Conservation (phyloP, 2,329 filamentous ascomycete species). For the Rhynchosporium agropyri region DNA sequence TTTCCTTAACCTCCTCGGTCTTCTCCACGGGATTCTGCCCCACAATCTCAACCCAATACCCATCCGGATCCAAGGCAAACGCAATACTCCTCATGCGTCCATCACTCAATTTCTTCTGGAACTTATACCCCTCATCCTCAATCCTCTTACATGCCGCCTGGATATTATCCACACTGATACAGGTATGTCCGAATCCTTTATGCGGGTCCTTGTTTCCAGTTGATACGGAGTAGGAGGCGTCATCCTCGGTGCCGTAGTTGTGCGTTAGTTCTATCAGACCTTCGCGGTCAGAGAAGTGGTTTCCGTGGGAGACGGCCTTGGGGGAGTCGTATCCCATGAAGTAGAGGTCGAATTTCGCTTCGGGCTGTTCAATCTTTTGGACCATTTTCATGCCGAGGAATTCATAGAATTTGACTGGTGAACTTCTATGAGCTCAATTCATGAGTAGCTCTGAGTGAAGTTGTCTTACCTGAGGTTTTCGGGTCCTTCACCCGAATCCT, state of each 20-base stretch:
- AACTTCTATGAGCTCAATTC: slow-evolving; percentile 7
- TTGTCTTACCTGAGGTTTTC: slow-evolving; percentile 64
- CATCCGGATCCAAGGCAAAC: slow-evolving; percentile 86
- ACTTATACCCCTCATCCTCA: slow-evolving; percentile 86
- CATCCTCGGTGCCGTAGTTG: slow-evolving; percentile 86
- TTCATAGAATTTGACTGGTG: slow-evolving; percentile 84
- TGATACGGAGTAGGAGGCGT: slow-evolving; percentile 76
- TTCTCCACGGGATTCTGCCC: slow-evolving; percentile 71
- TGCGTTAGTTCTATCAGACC: slow-evolving; percentile 85
- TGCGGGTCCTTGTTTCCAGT: slow-evolving; percentile 89
- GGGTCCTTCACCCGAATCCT: slow-evolving; percentile 97
- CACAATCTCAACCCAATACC: slow-evolving; percentile 83
- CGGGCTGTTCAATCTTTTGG: slow-evolving; percentile 78
- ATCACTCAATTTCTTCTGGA: slow-evolving; percentile 93
- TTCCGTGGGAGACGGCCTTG: slow-evolving; percentile 71
- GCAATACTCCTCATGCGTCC: slow-evolving; percentile 87
- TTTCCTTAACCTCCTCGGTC: slow-evolving; percentile 71
- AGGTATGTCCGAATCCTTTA: slow-evolving; percentile 75
- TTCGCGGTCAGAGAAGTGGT: slow-evolving; percentile 77
- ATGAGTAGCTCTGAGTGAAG: not conserved
- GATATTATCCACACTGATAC: slow-evolving; percentile 80
- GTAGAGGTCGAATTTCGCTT: slow-evolving; percentile 92
- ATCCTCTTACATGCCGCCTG: slow-evolving; percentile 88
- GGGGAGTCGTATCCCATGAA: slow-evolving; percentile 88
- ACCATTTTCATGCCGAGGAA: slow-evolving; percentile 86